Evolutionary conservation across 108 stramenopile species (phyloP).

Genomic region (Nitzschia sp.): DNA sequence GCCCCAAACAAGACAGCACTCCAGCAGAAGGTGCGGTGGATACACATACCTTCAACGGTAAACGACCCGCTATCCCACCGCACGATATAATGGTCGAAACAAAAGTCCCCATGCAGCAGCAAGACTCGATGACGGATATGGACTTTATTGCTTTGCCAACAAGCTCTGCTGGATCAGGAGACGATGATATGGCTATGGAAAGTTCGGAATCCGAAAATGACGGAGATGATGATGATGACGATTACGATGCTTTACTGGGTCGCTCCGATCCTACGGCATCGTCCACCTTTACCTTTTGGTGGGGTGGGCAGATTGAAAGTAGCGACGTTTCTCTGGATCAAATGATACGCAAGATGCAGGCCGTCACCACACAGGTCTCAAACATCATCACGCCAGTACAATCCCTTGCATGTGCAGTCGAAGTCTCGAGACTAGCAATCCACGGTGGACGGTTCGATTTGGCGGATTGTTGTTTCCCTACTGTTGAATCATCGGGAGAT

Average conservation of each 20-base stretch:
- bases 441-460: constrained; percentile 11
- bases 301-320: not conserved
- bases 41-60: too few species aligned
- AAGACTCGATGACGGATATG: too few species aligned
- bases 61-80: too few species aligned
- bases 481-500: not conserved
- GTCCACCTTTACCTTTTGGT: not conserved
- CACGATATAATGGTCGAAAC: too few species aligned
- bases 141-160: constrained; percentile 19
- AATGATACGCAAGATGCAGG: too few species aligned
- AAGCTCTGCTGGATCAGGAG: not conserved
- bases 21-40: too few species aligned
- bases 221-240: not conserved
- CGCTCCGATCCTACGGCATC: not conserved
- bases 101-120: too few species aligned
- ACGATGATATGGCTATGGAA: not conserved
- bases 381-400: not conserved
- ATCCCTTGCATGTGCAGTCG: not conserved
- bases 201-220: constrained; percentile 3
- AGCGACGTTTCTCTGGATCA: not conserved
- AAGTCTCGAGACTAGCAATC: not conserved
- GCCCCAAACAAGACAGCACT: not conserved
- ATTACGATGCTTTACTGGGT: too few species aligned
- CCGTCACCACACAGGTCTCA: too few species aligned
- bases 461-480: not conserved